Conservation (phyloP, 805 yeast species). For the Zygoascus biomembranicola region DNA sequence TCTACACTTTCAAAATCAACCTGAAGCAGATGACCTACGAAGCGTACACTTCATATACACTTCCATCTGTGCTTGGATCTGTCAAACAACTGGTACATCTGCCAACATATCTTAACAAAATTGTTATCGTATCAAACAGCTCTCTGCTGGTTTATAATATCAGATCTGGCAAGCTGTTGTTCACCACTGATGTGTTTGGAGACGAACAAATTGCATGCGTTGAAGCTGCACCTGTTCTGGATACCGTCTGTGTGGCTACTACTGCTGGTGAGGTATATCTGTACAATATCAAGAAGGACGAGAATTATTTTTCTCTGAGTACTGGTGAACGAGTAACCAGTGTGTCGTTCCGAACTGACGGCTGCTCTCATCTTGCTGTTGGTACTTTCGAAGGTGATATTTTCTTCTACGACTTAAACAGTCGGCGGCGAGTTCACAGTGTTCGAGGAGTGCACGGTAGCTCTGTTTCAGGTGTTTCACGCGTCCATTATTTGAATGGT, state of each 20-base stretch:
- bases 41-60: conserved; percentile 53
- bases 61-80: conserved; percentile 58
- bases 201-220: conserved; percentile 55
- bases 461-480: conserved; percentile 66
- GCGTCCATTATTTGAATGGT: conserved; percentile 71
- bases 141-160: conserved; percentile 60
- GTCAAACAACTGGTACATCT: conserved; percentile 69
- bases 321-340: conserved; percentile 39
- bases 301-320: conserved; percentile 39
- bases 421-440: conserved; percentile 65
- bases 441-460: conserved; percentile 68
- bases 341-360: conserved; percentile 85
- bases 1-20: conserved; percentile 46
- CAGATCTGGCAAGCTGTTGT: conserved; percentile 66
- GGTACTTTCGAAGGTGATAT: conserved; percentile 77
- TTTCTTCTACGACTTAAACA: conserved; percentile 73
- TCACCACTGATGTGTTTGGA: conserved; percentile 40
- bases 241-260: conserved; percentile 71
- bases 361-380: conserved; percentile 71
- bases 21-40: conserved; percentile 40
- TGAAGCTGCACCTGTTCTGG: conserved; percentile 81
- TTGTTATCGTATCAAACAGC: conserved; percentile 70
- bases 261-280: conserved; percentile 56
- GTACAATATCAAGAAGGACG: conserved; percentile 61
- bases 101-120: conserved; percentile 86